Percentiles rank a stretch among this genome's conserved stretches.
These are phyloP conservation scores for Fusarium phyllophilum DNA, from an alignment of 2,329 filamentous ascomycete species.

Conservation along the genomic window DNA sequence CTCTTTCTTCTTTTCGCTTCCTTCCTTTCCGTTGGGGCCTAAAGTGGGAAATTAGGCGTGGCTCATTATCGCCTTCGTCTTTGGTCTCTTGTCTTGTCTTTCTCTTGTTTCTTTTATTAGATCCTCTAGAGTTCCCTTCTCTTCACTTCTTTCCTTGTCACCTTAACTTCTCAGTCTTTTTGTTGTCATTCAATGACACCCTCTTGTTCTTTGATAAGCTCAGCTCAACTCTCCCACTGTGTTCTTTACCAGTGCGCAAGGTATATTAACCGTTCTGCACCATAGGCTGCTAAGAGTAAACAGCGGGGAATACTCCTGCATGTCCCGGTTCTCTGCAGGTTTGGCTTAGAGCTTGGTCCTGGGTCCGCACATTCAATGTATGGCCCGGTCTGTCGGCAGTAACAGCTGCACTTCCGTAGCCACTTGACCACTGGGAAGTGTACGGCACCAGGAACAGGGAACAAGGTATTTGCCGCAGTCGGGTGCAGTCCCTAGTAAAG, in stretches of 20 bases:
- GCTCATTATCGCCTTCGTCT: constrained; percentile 37
- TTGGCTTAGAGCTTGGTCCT: constrained; percentile 39
- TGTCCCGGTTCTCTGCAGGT: constrained; percentile 43
- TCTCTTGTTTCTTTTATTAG: constrained; percentile 3
- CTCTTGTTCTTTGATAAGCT: constrained; percentile 3
- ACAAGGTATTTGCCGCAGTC: constrained; percentile 17
- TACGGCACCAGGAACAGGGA: constrained; percentile 12
- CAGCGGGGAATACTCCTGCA: constrained; percentile 33
- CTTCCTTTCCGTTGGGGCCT: constrained; percentile 29
- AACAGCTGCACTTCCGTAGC: constrained; percentile 4
- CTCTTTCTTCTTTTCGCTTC: constrained; percentile 11
- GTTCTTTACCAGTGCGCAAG: constrained; percentile 18
- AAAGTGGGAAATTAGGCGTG: constrained; percentile 27
- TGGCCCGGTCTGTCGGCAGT: constrained; percentile 25
- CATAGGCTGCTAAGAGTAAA: constrained; percentile 8
- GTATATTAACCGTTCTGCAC: constrained; percentile 23
- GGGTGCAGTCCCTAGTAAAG: constrained; percentile 7
- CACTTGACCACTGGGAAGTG: constrained; percentile 22
- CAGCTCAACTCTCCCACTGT: constrained; percentile 15
- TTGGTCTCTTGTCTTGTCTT: constrained; percentile 25
- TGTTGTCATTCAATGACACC: not conserved
- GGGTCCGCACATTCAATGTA: constrained; percentile 31
- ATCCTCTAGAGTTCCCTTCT: not conserved
- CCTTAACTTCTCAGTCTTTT: not conserved
- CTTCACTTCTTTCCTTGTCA: constrained; percentile 5